phyloP scores from a whole-genome alignment of 2,329 filamentous ascomycete species.

The Verticillium alfalfae region DNA sequence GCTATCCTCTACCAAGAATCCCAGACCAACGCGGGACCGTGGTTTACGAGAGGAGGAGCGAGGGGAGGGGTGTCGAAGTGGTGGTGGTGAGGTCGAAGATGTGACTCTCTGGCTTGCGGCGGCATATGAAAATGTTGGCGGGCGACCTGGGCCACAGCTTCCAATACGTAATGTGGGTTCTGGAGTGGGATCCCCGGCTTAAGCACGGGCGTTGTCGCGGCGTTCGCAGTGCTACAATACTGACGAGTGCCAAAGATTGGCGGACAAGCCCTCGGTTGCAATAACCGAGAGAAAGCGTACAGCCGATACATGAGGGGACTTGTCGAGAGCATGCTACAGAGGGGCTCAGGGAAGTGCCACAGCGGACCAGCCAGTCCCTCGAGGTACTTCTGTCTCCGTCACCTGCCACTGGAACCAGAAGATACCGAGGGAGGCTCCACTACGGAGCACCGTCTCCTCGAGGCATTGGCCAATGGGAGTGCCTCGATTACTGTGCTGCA shows the following conservation, averaged over 20 bases:
- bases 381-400: neutral
- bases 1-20: neutral
- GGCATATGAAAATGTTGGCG: neutral
- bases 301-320: neutral
- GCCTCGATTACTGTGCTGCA: neutral
- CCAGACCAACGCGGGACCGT: neutral
- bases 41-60: neutral
- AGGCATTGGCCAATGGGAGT: neutral
- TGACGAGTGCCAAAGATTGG: neutral
- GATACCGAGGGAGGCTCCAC: neutral
- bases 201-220: neutral
- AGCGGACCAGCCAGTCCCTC: no score
- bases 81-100: conserved; percentile 1
- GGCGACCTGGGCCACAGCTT: neutral
- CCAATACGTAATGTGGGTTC: neutral
- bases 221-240: neutral
- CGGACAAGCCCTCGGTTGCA: neutral
- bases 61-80: neutral
- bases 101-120: conserved; percentile 2
- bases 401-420: neutral
- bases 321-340: neutral
- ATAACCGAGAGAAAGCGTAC: conserved; percentile 14
- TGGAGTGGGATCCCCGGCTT: neutral
- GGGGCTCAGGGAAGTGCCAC: no score
- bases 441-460: neutral